Evolutionary conservation across 768 basidiomycete genomes (phyloP).

Genomic region (Lactarius sanguifluus): DNA sequence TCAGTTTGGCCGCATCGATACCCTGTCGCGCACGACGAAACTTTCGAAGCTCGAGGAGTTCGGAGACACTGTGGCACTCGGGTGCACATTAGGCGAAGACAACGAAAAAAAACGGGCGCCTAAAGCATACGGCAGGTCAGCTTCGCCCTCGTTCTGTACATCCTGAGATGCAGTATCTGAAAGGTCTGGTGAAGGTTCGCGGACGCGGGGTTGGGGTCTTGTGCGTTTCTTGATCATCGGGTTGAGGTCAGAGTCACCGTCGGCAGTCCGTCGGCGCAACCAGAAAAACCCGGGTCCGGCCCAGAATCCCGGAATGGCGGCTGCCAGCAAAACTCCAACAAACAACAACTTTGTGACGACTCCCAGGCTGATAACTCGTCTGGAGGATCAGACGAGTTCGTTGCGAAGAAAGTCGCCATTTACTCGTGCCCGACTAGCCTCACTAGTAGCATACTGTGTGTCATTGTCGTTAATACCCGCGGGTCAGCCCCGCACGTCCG

Average conservation of each 20-base stretch:
- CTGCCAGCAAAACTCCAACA: too few relatives aligned
- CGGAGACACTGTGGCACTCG: slow-evolving; percentile 56
- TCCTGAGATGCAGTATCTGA: slow-evolving; percentile 28
- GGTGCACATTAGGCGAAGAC: slow-evolving; percentile 18
- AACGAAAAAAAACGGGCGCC: neutral
- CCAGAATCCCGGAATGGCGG: too few relatives aligned
- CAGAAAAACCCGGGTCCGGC: too few relatives aligned
- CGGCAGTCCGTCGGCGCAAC: too few relatives aligned
- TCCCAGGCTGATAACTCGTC: too few relatives aligned
- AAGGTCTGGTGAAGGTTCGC: slow-evolving; percentile 48
- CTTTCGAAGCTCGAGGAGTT: slow-evolving; percentile 82
- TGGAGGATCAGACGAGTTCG: too few relatives aligned
- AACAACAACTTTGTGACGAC: too few relatives aligned
- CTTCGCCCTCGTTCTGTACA: slow-evolving; percentile 31
- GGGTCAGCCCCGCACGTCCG: too few relatives aligned
- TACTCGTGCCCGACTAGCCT: too few relatives aligned
- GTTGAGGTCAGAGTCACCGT: neutral
- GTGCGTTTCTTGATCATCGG: slow-evolving; percentile 72
- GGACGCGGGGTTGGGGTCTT: slow-evolving; percentile 59
- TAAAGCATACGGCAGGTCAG: slow-evolving; percentile 50
- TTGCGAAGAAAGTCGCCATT: too few relatives aligned
- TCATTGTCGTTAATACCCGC: too few relatives aligned
- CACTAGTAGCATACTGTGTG: too few relatives aligned
- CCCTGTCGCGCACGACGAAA: slow-evolving; percentile 72
- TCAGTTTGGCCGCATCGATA: slow-evolving; percentile 82